Conservation (phyloP, 2,329 filamentous ascomycete species). For the Trichoderma citrinoviride region DNA sequence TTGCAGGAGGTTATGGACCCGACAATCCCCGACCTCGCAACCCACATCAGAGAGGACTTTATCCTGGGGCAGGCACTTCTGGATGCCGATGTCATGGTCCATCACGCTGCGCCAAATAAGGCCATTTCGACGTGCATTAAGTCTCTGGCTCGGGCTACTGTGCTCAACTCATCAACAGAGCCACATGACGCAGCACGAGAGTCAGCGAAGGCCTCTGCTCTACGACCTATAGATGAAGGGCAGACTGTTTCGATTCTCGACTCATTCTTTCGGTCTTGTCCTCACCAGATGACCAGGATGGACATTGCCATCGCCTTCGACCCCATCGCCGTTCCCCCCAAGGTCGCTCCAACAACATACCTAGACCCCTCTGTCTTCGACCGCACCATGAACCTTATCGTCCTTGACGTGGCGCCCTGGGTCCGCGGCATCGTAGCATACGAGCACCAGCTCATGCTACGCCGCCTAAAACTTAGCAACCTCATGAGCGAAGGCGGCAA, state of each 20-base stretch:
- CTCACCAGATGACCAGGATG: constrained; percentile 41
- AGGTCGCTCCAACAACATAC: constrained; percentile 36
- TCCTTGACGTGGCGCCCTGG: constrained; percentile 81
- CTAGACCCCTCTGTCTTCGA: constrained; percentile 75
- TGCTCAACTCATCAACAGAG: not conserved
- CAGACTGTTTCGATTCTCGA: constrained; percentile 39
- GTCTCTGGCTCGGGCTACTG: constrained; percentile 25
- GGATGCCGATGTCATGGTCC: constrained; percentile 41
- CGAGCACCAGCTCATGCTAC: constrained; percentile 67
- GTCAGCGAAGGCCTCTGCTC: constrained; percentile 4
- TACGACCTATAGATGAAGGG: constrained; percentile 35
- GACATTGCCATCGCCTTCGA: constrained; percentile 61
- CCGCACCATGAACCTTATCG: constrained; percentile 62
- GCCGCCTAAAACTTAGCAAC: constrained; percentile 61
- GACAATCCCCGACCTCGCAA: constrained; percentile 56
- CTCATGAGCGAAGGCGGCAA: constrained; percentile 58
- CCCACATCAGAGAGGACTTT: constrained; percentile 50
- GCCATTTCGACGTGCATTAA: constrained; percentile 33
- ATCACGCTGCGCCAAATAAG: constrained; percentile 31
- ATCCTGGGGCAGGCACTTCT: constrained; percentile 48
- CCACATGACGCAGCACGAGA: not conserved
- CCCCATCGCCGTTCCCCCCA: constrained; percentile 54
- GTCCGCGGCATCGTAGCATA: constrained; percentile 80
- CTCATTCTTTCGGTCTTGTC: constrained; percentile 34
- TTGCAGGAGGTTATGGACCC: constrained; percentile 58